A percentile compares a stretch with the other conserved stretches of the same genome.
Evolutionary conservation across 202 grass and related monocot genomes (phyloP).

Genomic region (Bolboschoenoplectus hybrid): DNA sequence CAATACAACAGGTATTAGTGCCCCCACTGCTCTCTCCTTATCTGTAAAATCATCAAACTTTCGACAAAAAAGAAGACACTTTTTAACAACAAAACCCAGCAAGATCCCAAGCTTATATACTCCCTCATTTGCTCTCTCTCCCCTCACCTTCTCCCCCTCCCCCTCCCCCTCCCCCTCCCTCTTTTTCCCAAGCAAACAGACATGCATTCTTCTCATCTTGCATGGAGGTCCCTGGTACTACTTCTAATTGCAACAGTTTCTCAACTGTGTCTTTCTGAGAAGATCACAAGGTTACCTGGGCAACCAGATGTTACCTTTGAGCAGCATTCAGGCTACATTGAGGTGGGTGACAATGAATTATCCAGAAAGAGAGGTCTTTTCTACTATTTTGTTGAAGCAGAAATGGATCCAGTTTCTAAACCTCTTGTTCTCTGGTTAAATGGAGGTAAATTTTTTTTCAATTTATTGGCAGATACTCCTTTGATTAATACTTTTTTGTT

Average conservation of each 20-base stretch:
- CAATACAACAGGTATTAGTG: constrained; percentile 34
- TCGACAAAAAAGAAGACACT: not conserved
- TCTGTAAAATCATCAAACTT: constrained; percentile 29
- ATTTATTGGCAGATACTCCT: not conserved
- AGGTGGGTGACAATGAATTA: constrained; percentile 51
- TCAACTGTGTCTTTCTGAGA: constrained; percentile 42
- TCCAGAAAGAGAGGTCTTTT: constrained; percentile 71
- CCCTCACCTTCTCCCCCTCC: not conserved
- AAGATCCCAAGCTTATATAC: constrained; percentile 47
- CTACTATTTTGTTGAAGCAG: constrained; percentile 98
- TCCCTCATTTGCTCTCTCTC: constrained; percentile 31
- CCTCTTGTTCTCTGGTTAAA: constrained; percentile 97
- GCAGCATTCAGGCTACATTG: constrained; percentile 85
- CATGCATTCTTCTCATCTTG: constrained; percentile 35
- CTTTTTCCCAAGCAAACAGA: not conserved
- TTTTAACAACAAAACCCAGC: constrained; percentile 24
- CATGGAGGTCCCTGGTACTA: constrained; percentile 23
- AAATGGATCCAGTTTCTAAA: constrained; percentile 66
- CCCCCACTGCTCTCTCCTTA: not conserved
- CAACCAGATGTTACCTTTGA: constrained; percentile 82
- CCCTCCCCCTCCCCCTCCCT: constrained; percentile 10
- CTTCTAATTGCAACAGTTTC: constrained; percentile 25
- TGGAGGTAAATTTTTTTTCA: constrained; percentile 58
- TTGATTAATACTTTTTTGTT: not conserved
- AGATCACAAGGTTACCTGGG: constrained; percentile 71